Percentiles rank a stretch among this genome's conserved stretches.
phyloP scores from a whole-genome alignment of 805 yeast species.

The Ogataea minuta region DNA sequence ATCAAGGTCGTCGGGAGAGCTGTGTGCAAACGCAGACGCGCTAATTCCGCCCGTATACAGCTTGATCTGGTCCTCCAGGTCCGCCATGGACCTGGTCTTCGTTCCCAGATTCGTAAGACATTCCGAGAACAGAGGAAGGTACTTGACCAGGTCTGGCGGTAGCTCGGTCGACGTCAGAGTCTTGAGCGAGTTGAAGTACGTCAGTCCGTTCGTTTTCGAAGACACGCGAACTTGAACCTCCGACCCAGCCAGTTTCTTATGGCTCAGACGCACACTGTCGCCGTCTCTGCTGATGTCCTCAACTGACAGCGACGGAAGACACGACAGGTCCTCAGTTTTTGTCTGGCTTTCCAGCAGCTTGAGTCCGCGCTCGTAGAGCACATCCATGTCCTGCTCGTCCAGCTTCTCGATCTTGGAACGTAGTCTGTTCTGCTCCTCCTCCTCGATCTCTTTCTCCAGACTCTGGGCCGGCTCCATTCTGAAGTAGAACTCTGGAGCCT shows the following conservation, averaged over 20 bases:
- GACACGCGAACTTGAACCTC: conserved; percentile 32
- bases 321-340: conserved; percentile 67
- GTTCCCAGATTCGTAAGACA: conserved; percentile 92
- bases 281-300: conserved; percentile 68
- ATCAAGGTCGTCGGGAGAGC: conserved; percentile 50
- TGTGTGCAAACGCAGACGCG: conserved; percentile 54
- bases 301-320: conserved; percentile 74
- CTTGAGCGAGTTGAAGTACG: conserved; percentile 71
- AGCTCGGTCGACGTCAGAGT: conserved; percentile 48
- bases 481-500: conserved; percentile 63
- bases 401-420: conserved; percentile 41
- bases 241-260: conserved; percentile 19
- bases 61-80: conserved; percentile 81
- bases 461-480: conserved; percentile 68
- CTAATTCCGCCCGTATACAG: conserved; percentile 81
- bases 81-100: conserved; percentile 60
- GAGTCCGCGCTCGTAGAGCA: conserved; percentile 59
- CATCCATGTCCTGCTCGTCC: conserved; percentile 52
- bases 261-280: conserved; percentile 37
- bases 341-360: conserved; percentile 62
- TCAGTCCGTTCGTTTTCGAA: conserved; percentile 67
- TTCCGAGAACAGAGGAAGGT: conserved; percentile 71
- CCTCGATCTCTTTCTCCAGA: conserved; percentile 48
- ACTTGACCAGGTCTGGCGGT: conserved; percentile 63
- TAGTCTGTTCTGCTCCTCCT: conserved; percentile 59